A percentile compares a stretch with the other conserved stretches of the same genome.
These are phyloP conservation scores for Moringa oleifera DNA, from an alignment of 345 rosid species.

Conservation along the genomic window DNA sequence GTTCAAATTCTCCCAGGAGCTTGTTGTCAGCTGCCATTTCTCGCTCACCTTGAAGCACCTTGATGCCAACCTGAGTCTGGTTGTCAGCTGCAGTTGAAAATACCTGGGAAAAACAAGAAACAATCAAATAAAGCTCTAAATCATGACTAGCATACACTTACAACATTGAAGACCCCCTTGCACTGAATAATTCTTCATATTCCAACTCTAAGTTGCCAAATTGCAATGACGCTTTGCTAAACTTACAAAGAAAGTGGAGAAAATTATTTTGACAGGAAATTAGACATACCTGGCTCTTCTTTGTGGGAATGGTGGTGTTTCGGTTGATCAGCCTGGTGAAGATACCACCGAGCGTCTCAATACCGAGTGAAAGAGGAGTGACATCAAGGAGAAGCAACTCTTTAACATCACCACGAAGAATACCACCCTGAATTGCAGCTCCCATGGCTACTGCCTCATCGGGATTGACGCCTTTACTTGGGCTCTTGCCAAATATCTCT, in stretches of 20 bases:
- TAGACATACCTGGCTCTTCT: constrained; percentile 77
- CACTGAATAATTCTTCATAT: no score
- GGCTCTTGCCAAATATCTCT: constrained; percentile 75
- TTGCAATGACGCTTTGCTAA: no score
- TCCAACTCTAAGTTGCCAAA: no score
- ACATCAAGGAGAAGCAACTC: constrained; percentile 85
- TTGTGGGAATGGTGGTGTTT: constrained; percentile 87
- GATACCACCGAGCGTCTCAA: constrained; percentile 86
- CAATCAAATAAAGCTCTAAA: neutral
- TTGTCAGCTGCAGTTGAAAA: constrained; percentile 92
- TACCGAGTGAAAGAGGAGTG: constrained; percentile 83
- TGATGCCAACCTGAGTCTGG: constrained; percentile 83
- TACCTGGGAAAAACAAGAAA: constrained; percentile 31
- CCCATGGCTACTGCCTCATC: constrained; percentile 92
- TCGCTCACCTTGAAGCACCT: constrained; percentile 91
- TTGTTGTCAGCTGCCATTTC: constrained; percentile 90
- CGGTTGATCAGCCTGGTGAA: constrained; percentile 66
- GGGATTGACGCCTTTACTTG: constrained; percentile 88
- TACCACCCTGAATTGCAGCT: constrained; percentile 90
- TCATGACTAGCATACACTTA: neutral
- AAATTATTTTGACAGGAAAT: neutral
- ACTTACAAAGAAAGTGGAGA: no score
- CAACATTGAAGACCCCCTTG: no score
- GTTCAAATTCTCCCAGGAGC: constrained; percentile 71
- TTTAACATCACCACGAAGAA: constrained; percentile 90